Percentiles rank a stretch among this genome's conserved stretches.
Conservation (phyloP, 805 yeast genomes). For the Hanseniaspora occidentalis region DNA sequence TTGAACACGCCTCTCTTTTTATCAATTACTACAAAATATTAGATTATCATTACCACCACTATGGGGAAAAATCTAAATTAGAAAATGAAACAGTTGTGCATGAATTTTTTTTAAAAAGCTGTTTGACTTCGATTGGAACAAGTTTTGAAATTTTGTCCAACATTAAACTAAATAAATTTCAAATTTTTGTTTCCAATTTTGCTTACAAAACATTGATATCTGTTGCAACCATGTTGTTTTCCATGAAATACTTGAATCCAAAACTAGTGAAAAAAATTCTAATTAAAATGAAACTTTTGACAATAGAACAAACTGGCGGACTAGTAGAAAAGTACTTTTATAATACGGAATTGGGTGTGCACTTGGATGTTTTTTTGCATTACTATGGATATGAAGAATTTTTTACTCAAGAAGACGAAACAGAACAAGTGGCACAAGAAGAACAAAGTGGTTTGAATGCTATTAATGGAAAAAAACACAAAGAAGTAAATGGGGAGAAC, state of each 20-base stretch:
- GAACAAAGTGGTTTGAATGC: too few species aligned
- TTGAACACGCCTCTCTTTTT: not conserved
- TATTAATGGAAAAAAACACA: too few species aligned
- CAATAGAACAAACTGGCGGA: not conserved
- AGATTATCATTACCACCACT: not conserved
- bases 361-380: not conserved
- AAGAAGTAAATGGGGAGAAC: conserved; percentile 17
- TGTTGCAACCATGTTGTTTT: not conserved
- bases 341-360: not conserved
- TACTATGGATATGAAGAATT: not conserved
- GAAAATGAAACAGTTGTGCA: not conserved
- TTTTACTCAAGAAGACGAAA: conserved; percentile 31
- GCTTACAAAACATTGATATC: not conserved
- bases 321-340: not conserved
- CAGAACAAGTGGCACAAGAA: conserved; percentile 35
- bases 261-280: not conserved
- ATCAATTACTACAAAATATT: not conserved
- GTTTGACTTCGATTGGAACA: not conserved
- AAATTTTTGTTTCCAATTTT: not conserved
- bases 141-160: not conserved
- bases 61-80: not conserved
- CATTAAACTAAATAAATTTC: not conserved
- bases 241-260: not conserved
- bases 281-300: not conserved
- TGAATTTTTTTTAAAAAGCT: not conserved